Percentiles rank a stretch among this genome's conserved stretches.
Conservation (phyloP, 192 early-diverging fungal species). For the Backusella luteola region DNA sequence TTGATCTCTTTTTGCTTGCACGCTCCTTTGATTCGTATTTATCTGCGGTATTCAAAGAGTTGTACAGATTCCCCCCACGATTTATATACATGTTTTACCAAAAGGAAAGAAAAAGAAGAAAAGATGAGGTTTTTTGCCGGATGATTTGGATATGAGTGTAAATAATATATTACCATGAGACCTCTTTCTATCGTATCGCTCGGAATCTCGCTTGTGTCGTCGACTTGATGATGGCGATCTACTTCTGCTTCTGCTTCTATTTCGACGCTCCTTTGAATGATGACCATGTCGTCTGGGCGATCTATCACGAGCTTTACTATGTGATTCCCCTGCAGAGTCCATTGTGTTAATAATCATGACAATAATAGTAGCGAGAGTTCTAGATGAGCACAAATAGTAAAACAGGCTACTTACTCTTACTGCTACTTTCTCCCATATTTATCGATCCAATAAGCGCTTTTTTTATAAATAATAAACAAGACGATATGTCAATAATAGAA, state of each 20-base stretch:
- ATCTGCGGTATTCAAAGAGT: not conserved
- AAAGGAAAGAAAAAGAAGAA: not conserved
- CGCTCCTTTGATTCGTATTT: not conserved
- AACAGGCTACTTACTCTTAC: not conserved
- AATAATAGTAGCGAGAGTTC: too few relatives aligned
- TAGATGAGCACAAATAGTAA: not conserved
- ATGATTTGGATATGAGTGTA: not conserved
- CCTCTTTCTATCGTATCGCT: not conserved
- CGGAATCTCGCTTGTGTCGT: not conserved
- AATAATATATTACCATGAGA: not conserved
- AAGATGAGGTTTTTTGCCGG: constrained; percentile 2
- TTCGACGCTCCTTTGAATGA: not conserved
- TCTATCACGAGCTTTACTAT: not conserved
- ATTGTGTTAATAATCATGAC: not conserved
- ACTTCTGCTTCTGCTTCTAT: not conserved
- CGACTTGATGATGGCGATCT: not conserved
- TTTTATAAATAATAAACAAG: not conserved
- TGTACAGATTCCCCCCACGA: not conserved
- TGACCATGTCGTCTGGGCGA: not conserved
- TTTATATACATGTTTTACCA: not conserved
- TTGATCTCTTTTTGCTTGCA: not conserved
- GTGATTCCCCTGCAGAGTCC: not conserved
- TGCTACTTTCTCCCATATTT: not conserved
- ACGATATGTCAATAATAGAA: not conserved
- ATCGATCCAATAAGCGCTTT: not conserved